Evolutionary conservation across 768 basidiomycete genomes (phyloP).

Genomic region (Lactarius tabidus): DNA sequence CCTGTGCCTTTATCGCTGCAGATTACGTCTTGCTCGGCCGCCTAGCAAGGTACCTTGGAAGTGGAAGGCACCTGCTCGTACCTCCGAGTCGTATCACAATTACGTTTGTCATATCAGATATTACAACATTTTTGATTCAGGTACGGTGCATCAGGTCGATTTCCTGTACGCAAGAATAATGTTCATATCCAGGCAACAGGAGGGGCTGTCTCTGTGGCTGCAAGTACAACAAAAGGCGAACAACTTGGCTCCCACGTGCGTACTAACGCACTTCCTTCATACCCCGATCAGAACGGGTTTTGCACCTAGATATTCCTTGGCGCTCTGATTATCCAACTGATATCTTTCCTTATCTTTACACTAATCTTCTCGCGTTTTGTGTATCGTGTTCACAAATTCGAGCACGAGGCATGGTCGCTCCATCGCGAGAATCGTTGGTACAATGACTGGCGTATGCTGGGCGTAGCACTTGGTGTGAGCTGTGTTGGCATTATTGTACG

Average conservation of each 20-base stretch:
- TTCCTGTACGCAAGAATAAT: slow-evolving; percentile 2
- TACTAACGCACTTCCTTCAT: slow-evolving; percentile 2
- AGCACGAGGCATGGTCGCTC: slow-evolving; percentile 39
- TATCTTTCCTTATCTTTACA: slow-evolving; percentile 26
- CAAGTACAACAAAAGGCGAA: slow-evolving; percentile 32
- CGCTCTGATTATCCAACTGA: slow-evolving; percentile 15
- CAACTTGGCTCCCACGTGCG: slow-evolving; percentile 37
- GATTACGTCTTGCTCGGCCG: slow-evolving; percentile 65
- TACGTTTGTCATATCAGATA: slow-evolving; percentile 58
- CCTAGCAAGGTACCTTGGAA: slow-evolving; percentile 47
- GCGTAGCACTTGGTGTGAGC: slow-evolving; percentile 47
- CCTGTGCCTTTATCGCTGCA: slow-evolving; percentile 71
- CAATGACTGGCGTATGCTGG: slow-evolving; percentile 57
- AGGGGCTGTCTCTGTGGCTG: slow-evolving; percentile 44
- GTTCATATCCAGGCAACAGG: slow-evolving; percentile 40
- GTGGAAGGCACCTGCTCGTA: slow-evolving; percentile 47
- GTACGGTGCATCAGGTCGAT: slow-evolving; percentile 29
- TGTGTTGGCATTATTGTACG: slow-evolving; percentile 61
- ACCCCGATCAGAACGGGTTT: not conserved
- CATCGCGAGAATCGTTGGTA: slow-evolving; percentile 43
- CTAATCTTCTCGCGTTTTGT: slow-evolving; percentile 40
- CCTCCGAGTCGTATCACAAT: slow-evolving; percentile 47
- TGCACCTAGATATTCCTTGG: slow-evolving; percentile 10
- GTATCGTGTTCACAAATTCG: slow-evolving; percentile 39
- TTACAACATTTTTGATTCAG: slow-evolving; percentile 65